Evolutionary conservation across 2,329 filamentous ascomycete species (phyloP).

Genomic region (Penicillium fuscoglaucum): DNA sequence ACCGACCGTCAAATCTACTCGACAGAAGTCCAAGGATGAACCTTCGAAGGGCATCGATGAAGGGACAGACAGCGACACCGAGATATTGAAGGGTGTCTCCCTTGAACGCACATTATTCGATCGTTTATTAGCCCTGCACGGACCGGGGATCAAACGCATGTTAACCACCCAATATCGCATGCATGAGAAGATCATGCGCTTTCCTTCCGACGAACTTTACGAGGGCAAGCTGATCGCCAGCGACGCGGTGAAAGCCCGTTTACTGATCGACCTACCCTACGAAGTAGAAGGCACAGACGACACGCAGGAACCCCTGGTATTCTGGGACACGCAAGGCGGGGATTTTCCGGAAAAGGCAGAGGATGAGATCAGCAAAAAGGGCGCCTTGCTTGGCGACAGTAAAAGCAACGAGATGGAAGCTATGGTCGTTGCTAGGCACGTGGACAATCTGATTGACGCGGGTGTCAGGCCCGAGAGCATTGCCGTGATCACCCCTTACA

Average conservation of each 20-base stretch:
- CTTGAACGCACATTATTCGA: conserved; percentile 94
- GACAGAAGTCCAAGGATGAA: conserved; percentile 40
- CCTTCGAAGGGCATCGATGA: conserved; percentile 34
- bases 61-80: conserved; percentile 29
- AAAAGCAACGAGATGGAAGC: conserved; percentile 94
- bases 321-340: conserved; percentile 94
- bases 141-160: conserved; percentile 83
- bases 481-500: conserved; percentile 93
- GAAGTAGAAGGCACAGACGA: conserved; percentile 78
- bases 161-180: conserved; percentile 97
- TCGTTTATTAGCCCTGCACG: conserved; percentile 77
- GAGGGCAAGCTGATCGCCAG: conserved; percentile 78
- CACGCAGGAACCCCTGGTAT: conserved; percentile 81
- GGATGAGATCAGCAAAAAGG: conserved; percentile 60
- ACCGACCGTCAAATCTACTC: conserved; percentile 84
- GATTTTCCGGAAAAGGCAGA: conserved; percentile 83
- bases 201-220: conserved; percentile 87
- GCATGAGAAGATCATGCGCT: conserved; percentile 94
- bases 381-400: conserved; percentile 65
- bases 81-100: conserved; percentile 54
- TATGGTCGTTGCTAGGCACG: conserved; percentile 74
- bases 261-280: conserved; percentile 77
- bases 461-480: conserved; percentile 83
- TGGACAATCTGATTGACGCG: conserved; percentile 70
- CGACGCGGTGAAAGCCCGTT: conserved; percentile 70